A percentile compares a stretch with the other conserved stretches of the same genome.
Evolutionary conservation across 352 stramenopile species (phyloP).

Genomic region (Pythium sp.): DNA sequence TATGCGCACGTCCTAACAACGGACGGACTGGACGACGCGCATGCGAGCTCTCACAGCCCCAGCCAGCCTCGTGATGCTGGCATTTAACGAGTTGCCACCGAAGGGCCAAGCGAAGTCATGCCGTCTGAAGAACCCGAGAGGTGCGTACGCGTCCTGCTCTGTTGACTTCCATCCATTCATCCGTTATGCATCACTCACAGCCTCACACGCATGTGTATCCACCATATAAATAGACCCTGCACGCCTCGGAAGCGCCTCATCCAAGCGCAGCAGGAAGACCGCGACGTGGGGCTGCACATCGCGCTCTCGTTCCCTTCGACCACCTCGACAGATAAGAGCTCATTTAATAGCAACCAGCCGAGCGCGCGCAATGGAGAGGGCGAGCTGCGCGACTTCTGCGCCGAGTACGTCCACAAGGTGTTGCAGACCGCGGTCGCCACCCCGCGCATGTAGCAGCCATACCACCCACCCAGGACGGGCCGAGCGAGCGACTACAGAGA

Average conservation of each 20-base stretch:
- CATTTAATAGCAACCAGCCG: background rate
- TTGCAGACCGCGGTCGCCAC: constrained; percentile 1
- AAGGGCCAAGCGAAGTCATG: background rate
- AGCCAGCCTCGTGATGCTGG: background rate
- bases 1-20: background rate
- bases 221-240: constrained; percentile 39
- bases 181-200: background rate
- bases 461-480: background rate
- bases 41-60: background rate
- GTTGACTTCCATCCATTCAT: background rate
- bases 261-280: constrained; percentile 48
- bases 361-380: background rate
- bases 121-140: constrained; percentile 11
- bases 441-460: background rate
- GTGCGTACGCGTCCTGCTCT: background rate
- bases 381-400: constrained; percentile 8
- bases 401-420: constrained; percentile 3
- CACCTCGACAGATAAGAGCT: constrained; percentile 3
- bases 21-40: background rate
- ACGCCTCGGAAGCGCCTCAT: constrained; percentile 65
- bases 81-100: background rate
- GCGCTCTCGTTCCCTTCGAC: constrained; percentile 2
- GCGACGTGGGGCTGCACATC: constrained; percentile 30
- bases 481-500: background rate
- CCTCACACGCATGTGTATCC: background rate